Conservation (phyloP, 176 grass and related monocot genomes). For the Musa itinerans region DNA sequence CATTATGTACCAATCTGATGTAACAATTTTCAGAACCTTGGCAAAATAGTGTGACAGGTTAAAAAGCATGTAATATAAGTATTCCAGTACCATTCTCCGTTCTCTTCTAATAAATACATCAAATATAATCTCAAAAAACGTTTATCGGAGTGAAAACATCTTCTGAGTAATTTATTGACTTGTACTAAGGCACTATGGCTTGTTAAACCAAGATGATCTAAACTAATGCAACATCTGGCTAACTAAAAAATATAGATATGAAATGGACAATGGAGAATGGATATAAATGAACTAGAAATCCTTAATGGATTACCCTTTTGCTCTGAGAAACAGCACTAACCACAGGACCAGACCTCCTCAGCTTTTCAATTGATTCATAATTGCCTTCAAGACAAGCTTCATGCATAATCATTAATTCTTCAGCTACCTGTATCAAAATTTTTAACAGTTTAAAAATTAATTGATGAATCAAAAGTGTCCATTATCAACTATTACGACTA, state of each 20-base stretch:
- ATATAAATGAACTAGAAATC: background rate
- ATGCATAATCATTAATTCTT: slow-evolving; percentile 71
- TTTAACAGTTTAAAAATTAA: background rate
- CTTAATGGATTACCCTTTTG: slow-evolving; percentile 22
- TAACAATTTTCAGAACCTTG: no score
- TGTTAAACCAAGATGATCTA: background rate
- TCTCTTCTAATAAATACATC: no score
- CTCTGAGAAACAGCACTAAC: slow-evolving; percentile 72
- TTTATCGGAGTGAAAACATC: no score
- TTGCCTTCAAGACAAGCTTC: slow-evolving; percentile 62
- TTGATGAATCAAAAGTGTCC: background rate
- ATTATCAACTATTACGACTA: background rate
- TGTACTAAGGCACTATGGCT: background rate
- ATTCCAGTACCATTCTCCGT: no score
- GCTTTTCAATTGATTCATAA: slow-evolving; percentile 54
- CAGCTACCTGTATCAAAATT: slow-evolving; percentile 41
- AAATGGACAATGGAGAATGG: background rate
- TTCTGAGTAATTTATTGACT: no score
- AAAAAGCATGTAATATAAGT: no score
- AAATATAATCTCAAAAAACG: no score
- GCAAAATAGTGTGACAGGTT: no score
- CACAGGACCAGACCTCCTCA: slow-evolving; percentile 33
- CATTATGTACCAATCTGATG: no score
- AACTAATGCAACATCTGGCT: background rate
- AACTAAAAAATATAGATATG: background rate